Base-by-base conservation (phyloP, 192 early-diverging fungal genomes). In the Coemansia sp. region DNA sequence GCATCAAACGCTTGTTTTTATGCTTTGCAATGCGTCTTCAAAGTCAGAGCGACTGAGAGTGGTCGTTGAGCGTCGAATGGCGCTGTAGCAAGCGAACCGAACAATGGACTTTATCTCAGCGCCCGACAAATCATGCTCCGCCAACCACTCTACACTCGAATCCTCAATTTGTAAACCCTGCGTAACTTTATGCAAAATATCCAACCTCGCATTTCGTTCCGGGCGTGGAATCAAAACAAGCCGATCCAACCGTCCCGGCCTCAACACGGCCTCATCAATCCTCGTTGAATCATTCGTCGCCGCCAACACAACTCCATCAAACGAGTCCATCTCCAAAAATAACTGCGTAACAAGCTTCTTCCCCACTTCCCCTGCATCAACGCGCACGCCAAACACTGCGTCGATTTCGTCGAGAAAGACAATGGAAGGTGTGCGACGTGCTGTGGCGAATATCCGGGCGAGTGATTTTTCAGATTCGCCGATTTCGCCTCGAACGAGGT, bases 331-430 rank as follows among this genome's bases (percentile, higher is more conserved):
- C 59, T 96, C 91, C 7, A 90, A 61, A 29, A 93, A 79, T 9
- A 95, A 59, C 67, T 93, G 91, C 7, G 92, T 86, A 27, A 92
- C 86, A 11, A 93, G 73, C 79, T 90, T 89, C 68, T 84, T 90
- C 17, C 85, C 90, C 4, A 89, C 75, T 63, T 88, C 84, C 1
- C 92, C 92, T 54, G 83, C 77, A 7, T 72, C 69, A 5, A 92
- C 92, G 57, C 89, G 81, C 9, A 66, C 70, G 23, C 89, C 85
- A 79, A 96, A 96, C 25, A 98, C 74, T 2, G 93, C 88, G 57
- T 98, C 96, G 49, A 98, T 82, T 68, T 98, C 95, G 72, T 98
- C 96, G 19, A 98, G 82, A 79, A 98, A 98, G 12, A 98, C 72
- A 29, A 98, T 89, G 61, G 86, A 89, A 0, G 96, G 94, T 14